Base-by-base conservation (phyloP, 2,329 filamentous ascomycete genomes). In the Mycogone perniciosa region DNA sequence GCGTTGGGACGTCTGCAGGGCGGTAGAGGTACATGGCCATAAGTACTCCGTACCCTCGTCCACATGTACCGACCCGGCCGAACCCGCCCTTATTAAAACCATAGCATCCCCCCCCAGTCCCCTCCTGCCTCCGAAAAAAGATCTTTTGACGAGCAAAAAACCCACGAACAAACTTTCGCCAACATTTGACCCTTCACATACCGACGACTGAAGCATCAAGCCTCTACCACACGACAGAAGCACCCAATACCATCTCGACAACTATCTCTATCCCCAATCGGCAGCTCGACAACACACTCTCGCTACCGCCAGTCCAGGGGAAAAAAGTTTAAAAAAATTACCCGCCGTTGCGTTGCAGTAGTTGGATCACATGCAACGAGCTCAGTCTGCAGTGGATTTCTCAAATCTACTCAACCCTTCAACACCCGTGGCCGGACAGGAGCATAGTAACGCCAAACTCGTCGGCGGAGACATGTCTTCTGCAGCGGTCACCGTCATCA, bases 371-470 rank as follows among this genome's bases (percentile, higher is more conserved):
- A 88, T 89, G 85, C 84, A 87, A 79, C 81, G 82, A 71, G 77
- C 82, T 76, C 77, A 80, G 64, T 86, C 85, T 60, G 82, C 84
- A 68, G 82, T 86, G 72, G 84, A 86, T 78, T 86, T 88, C 71
- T 81, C 81, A 67, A 86, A 81, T 77, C 81, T 88, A 67, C 80
- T 89, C 64, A 88, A 88, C 65, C 84, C 84, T 46, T 59, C 59
- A 51, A 54, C 55, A 51, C 55, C 54, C 47, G 53, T 59, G 39
- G 56, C 58, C 54, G 59, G 63, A 38, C 53, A 59, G 50, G 54
- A 61, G 55, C 46, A 51, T 45, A 55, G 56, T 29, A 59, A 54
- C 51, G 39, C 62, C 54, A 62, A 70, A 56, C 56, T 68, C 64
- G 54, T 57, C 51, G 60, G 62, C 63, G 60, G 59, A 60, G 72